Evolutionary conservation across 139 green algal genomes (phyloP).

Genomic region (Edaphochlamys debaryana): DNA sequence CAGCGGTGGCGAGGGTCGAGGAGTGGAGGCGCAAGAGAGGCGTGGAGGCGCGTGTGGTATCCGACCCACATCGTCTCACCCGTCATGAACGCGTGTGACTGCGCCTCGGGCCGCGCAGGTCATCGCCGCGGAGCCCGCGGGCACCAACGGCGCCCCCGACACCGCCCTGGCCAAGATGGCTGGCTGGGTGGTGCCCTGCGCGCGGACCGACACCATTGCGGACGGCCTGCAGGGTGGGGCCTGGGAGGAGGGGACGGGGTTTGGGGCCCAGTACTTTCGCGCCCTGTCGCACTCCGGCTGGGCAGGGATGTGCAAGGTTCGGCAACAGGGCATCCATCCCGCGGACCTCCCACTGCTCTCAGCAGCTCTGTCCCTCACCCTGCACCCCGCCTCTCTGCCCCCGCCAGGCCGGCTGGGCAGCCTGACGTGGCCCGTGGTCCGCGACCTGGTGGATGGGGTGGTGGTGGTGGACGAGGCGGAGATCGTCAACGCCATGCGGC

Average conservation of each 20-base stretch:
- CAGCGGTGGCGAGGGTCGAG: too few relatives aligned
- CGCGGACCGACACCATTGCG: conserved; percentile 79
- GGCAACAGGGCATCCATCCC: too few relatives aligned
- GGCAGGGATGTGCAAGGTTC: too few relatives aligned
- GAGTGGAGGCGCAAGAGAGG: too few relatives aligned
- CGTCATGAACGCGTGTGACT: too few relatives aligned
- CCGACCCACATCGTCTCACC: too few relatives aligned
- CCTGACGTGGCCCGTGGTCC: conserved; percentile 85
- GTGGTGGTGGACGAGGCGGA: conserved; percentile 73
- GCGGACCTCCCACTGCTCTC: neutral
- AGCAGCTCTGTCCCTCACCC: neutral
- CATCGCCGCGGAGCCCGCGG: conserved; percentile 73
- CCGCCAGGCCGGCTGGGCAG: conserved; percentile 64
- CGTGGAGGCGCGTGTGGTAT: too few relatives aligned
- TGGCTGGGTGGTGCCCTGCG: conserved; percentile 63
- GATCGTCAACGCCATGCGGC: conserved; percentile 84
- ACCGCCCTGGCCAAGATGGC: conserved; percentile 60
- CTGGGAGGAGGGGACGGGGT: neutral
- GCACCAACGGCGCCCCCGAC: conserved; percentile 67
- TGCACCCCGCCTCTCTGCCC: neutral
- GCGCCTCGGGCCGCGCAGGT: conserved; percentile 48
- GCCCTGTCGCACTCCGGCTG: too few relatives aligned
- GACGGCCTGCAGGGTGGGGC: conserved; percentile 75
- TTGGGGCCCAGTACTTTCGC: too few relatives aligned
- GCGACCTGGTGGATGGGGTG: conserved; percentile 79